phyloP scores from a whole-genome alignment of 768 basidiomycete species.

The Collybia sordida region DNA sequence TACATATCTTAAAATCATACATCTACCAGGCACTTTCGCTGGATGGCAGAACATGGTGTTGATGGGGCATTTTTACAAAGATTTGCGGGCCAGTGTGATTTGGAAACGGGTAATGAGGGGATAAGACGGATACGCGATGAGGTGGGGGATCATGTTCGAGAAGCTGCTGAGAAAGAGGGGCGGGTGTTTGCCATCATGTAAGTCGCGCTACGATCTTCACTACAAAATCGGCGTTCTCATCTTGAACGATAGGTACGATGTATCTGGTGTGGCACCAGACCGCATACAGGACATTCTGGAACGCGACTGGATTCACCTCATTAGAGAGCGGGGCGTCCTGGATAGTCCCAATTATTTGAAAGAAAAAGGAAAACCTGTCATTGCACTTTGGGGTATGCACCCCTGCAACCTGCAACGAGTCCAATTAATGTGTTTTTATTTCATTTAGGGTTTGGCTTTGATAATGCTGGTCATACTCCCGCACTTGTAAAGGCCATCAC shows the following conservation, averaged over 20 bases:
- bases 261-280: conserved; percentile 72
- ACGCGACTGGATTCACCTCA: conserved; percentile 73
- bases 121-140: conserved; percentile 69
- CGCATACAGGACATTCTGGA: conserved; percentile 67
- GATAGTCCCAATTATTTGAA: conserved; percentile 73
- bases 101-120: conserved; percentile 51
- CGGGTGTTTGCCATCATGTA: conserved; percentile 86
- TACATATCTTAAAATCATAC: neutral
- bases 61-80: conserved; percentile 84
- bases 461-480: conserved; percentile 60
- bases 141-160: conserved; percentile 64
- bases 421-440: neutral
- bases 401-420: neutral
- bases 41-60: conserved; percentile 83
- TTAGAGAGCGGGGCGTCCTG: conserved; percentile 57
- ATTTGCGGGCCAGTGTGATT: conserved; percentile 68
- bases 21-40: conserved; percentile 60
- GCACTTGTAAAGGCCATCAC: conserved; percentile 54
- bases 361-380: conserved; percentile 68
- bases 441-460: conserved; percentile 66
- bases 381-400: conserved; percentile 67
- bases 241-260: conserved; percentile 65
- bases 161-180: conserved; percentile 78
- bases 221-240: conserved; percentile 5
- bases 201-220: conserved; percentile 23